Base-by-base conservation (phyloP, 2,329 filamentous ascomycete species). In the Neonectria sp. region DNA sequence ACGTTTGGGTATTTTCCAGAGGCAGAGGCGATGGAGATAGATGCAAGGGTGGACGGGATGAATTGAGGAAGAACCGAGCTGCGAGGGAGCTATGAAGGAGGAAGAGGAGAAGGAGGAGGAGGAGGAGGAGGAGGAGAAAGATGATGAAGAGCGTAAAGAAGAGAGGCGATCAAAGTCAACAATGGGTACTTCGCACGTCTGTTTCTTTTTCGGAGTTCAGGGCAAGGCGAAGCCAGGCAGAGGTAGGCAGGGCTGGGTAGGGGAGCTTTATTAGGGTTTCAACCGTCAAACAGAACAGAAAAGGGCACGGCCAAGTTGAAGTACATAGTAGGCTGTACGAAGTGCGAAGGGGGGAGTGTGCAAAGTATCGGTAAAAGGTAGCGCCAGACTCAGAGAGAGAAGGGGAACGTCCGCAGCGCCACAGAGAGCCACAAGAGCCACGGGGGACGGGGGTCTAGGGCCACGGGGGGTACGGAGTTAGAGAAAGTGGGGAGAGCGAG, bases 251-350 rank as follows among this genome's bases (percentile, higher is more conserved):
- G 43, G 43, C 17, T n/a, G 45, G 48, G 31, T 53, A 33, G 35
- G 13, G 57, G 66, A 59, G 55, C 59, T 59, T 63, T 63, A 63
- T 63, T 58, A 63, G 45, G 55, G 55, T 58, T 63, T 46, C 52
- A 59, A 40, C 55, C 52, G 60, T 63, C 59, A 46, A 43, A 25
- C 17, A 15, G 40, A 45, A 7, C 25, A 31, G 55, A 11, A 55
- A 55, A 40, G 52, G 17, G 40, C 11, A 35, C n/a, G 45, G 21
- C 25, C 33, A 51, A 27, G 31, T 13, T 37, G 15, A 33, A 52
- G 37, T 37, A 59, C 37, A 52, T 57, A 25, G 13, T 57, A 25
- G 13, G 6, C 12, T 37, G 35, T 17, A 37, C 35, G 35, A 17
- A 13, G 29, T 43, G 33, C 27, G 60, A 29, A 43, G 27, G 35